These are phyloP conservation scores for Ilyonectria destructans DNA, from an alignment of 2,329 filamentous ascomycete species.

Conservation along the genomic window DNA sequence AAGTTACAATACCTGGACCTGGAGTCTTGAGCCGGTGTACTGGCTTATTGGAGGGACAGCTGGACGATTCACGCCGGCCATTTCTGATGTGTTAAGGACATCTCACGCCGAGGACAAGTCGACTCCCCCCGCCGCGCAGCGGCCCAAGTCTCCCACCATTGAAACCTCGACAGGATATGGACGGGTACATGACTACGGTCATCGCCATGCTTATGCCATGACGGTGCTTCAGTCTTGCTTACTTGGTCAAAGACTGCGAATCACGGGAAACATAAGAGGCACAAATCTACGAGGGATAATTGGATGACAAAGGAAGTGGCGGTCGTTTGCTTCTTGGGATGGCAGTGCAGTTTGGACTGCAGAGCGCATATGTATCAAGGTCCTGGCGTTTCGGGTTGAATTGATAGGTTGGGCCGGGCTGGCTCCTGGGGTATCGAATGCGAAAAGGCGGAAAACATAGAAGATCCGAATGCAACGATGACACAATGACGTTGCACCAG, in stretches of 20 bases:
- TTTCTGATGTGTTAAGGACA: background rate
- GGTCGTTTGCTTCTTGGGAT: conserved; percentile 6
- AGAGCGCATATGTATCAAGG: conserved; percentile 23
- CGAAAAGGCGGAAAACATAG: background rate
- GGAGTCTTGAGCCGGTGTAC: background rate
- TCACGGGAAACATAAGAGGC: background rate
- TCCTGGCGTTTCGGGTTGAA: conserved; percentile 23
- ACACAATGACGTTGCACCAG: background rate
- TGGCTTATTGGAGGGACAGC: background rate
- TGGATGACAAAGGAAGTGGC: background rate
- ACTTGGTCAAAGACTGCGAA: background rate
- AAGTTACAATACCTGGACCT: background rate
- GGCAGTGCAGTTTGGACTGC: background rate
- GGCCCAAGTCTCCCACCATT: background rate
- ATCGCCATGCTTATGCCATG: background rate
- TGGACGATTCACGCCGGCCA: background rate
- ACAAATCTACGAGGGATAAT: background rate
- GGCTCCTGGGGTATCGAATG: conserved; percentile 7
- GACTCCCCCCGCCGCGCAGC: background rate
- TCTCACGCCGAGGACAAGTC: conserved; percentile 4
- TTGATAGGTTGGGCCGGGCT: conserved; percentile 7
- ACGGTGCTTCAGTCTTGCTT: background rate
- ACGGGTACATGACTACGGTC: background rate
- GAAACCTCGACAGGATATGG: background rate
- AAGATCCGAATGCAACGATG: background rate